Evolutionary conservation across 2,329 filamentous ascomycete genomes (phyloP), one percentile per base, ranked within the genome.

Genomic region (Aspergillus calidoustus): DNA sequence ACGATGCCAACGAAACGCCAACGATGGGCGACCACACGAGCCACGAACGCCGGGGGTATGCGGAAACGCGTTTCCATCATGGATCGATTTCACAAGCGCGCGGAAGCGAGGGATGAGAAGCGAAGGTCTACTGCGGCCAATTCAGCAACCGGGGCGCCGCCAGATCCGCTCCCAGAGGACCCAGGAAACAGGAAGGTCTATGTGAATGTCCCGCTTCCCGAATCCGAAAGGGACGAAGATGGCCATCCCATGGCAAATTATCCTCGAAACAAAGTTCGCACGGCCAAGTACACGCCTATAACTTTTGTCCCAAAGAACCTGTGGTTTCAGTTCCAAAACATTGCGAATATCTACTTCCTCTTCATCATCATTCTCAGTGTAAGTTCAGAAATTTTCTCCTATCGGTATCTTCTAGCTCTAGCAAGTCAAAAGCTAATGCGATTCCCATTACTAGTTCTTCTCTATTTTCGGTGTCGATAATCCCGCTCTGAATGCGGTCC

Each of bases 261-360:
- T 77, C 85, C 91, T 53, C 86, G 94, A 68, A 99, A 99, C 83
- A 99, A 99, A 84, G 97, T 99, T 76, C 87, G 96, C 69, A 99
- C 95, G 3, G 92, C 95, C 62, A 99, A 98, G 80, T 99, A 99
- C 78, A 99, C 95, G 7, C 90, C 96, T 8, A 79, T 99, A 66
- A 96, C 91, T 63, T 99, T 99, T 79, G 78, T 99, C 30, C 95
- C 95, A 15, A 98, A 98, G 82, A 98, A 99, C 79, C 75, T 99
- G 73, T 99, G 90, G 88, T 92, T 96, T 67, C 96, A 99, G 78
- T 98, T 99, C 75, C 94, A 99, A 80, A 98, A 98, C 74, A 90
- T 99, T 72, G 95, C 95, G 74, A 99, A 99, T 77, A 90, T 98
- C 57, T 99, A 98, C 81, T 99, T 99, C 85, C 83, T 98, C 69